These are phyloP conservation scores for Arthrobotrys pseudoclavata DNA, from an alignment of 2,329 filamentous ascomycete species.

Conservation along the genomic window DNA sequence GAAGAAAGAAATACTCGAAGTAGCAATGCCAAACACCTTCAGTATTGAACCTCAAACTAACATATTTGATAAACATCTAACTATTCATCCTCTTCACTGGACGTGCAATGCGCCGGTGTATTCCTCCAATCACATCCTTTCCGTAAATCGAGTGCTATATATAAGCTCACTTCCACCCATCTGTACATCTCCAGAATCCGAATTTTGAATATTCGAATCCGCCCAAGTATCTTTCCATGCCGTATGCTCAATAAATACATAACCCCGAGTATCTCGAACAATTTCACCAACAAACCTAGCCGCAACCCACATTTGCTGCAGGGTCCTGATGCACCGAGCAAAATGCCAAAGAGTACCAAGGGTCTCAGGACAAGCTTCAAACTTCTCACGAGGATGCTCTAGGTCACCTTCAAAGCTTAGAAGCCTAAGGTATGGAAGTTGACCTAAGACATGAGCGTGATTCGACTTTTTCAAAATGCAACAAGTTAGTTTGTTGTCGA, in stretches of 20 bases:
- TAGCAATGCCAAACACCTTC: no score
- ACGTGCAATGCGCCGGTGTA: no score
- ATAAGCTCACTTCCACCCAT: conserved; percentile 20
- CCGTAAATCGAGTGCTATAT: not conserved
- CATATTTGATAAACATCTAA: no score
- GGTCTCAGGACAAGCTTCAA: conserved; percentile 23
- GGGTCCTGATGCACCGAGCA: conserved; percentile 4
- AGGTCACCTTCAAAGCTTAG: conserved; percentile 34
- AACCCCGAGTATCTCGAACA: conserved; percentile 19
- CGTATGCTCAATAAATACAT: not conserved
- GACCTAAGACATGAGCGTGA: conserved; percentile 20
- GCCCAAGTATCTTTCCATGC: conserved; percentile 39
- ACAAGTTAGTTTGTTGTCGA: conserved; percentile 12
- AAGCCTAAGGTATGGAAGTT: conserved; percentile 14
- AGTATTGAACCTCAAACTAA: no score
- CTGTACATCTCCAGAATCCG: conserved; percentile 16
- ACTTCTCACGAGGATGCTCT: not conserved
- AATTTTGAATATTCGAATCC: not conserved
- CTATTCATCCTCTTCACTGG: no score
- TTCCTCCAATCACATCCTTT: no score
- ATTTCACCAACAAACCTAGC: conserved; percentile 41
- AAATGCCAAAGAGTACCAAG: conserved; percentile 32
- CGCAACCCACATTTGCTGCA: conserved; percentile 43
- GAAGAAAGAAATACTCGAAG: no score
- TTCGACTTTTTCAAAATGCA: conserved; percentile 16